Conservation (phyloP, 1,284 basidiomycete genomes). For the Heterobasidion annosum region DNA sequence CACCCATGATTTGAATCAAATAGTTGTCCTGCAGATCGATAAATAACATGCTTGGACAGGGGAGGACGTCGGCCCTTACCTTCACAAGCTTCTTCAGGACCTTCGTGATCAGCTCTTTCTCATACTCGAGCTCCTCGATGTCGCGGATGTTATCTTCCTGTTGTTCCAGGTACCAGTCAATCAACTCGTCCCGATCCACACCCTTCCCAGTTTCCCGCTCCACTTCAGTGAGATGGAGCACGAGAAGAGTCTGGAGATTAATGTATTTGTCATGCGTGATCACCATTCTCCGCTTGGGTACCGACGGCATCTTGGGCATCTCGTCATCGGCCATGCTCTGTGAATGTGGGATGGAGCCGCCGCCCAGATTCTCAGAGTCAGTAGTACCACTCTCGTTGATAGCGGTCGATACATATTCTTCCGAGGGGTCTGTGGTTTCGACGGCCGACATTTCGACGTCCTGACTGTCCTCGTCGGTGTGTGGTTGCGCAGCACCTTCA, state of each 20-base stretch:
- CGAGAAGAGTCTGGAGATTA: conserved; percentile 81
- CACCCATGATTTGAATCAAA: conserved; percentile 75
- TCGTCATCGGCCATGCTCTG: conserved; percentile 11
- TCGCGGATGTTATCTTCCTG: conserved; percentile 80
- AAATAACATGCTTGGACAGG: not conserved
- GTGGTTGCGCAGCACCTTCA: conserved; percentile 21
- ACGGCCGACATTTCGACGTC: conserved; percentile 56
- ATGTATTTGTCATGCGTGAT: conserved; percentile 97
- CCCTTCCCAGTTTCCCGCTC: conserved; percentile 77
- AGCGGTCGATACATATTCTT: conserved; percentile 30
- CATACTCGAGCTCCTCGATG: conserved; percentile 86
- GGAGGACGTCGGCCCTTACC: conserved; percentile 35
- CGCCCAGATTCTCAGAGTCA: not conserved
- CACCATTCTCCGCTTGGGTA: conserved; percentile 70
- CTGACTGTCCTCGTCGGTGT: conserved; percentile 32
- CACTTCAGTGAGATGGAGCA: conserved; percentile 73
- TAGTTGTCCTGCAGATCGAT: conserved; percentile 62
- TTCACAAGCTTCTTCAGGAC: conserved; percentile 86
- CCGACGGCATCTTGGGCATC: conserved; percentile 11
- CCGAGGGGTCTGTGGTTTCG: conserved; percentile 37
- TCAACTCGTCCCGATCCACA: conserved; percentile 81
- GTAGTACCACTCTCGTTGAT: not conserved
- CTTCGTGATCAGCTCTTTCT: conserved; percentile 87
- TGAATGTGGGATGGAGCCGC: not conserved
- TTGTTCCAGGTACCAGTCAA: conserved; percentile 94